Evolutionary conservation across 2,329 filamentous ascomycete genomes (phyloP), one percentile per base, ranked within the genome.

Genomic region (Colletotrichum sublineola): DNA sequence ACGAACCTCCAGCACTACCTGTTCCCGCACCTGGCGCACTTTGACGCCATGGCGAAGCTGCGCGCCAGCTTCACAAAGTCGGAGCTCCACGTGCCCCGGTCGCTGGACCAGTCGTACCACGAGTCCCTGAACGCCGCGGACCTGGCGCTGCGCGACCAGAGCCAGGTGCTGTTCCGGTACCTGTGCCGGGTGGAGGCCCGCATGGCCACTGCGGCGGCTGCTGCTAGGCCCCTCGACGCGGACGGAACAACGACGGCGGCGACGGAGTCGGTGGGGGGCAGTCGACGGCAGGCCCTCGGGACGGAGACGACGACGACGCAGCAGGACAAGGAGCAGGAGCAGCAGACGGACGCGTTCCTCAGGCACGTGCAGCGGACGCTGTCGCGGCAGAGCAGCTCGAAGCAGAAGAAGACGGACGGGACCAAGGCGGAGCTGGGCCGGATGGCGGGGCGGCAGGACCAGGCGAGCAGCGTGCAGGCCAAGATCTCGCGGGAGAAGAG

Each of bases 351-450:
- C 33, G 58, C 74, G 7, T 75, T 75, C 7, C 63, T 65, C 40
- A 63, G 68, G 33, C 68, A 63, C 3, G 58, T 56, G 48, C 62
- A 68, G 38, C 18, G 71, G 63, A 48, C 62, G 48, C 67, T 74
- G 3, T 68, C 65, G 29, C 24, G 69, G 42, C 56, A 73, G 63
- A 66, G 64, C 53, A 74, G 73, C 63, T 74, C 73, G 52, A 75
- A 75, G 57, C 74, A 75, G 72, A 75, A 75, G 63, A 74, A 71
- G 68, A 74, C 74, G 33, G 74, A 75, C 44, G 72, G 74, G 36
- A 75, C 74, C 3, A 75, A 75, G 63, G 74, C 73, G n/a, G 72
- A 75, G 63, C 31, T 75, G 56, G 73, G 73, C 42, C 52, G 63
- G 62, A 75, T 75, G 74, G 66, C 72, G 2, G 74, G 68, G 1